These are phyloP conservation scores for Cyclocybe cylindracea DNA, from an alignment of 768 basidiomycete species.

Conservation along the genomic window DNA sequence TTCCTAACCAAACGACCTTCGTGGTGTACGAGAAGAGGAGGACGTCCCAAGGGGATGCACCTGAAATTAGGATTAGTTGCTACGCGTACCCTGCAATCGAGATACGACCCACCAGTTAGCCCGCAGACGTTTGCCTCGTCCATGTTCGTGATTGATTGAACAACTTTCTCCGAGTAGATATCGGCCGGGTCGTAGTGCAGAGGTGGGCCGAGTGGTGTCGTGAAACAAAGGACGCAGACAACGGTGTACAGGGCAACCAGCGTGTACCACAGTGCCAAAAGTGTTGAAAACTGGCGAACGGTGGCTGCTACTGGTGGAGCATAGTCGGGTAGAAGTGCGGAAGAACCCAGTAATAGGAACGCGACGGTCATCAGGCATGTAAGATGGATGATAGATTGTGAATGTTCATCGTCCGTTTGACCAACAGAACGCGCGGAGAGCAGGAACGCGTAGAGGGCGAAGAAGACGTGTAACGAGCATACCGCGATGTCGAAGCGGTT, in stretches of 20 bases:
- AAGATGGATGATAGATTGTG: conserved; percentile 61
- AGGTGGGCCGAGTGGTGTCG: conserved; percentile 75
- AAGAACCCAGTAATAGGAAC: conserved; percentile 19
- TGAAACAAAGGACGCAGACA: conserved; percentile 36
- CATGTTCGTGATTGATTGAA: conserved; percentile 58
- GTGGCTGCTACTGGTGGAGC: conserved; percentile 32
- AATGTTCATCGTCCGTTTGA: conserved; percentile 41
- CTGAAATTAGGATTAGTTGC: conserved; percentile 26
- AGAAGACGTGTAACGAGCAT: conserved; percentile 46
- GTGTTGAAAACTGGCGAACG: conserved; percentile 15
- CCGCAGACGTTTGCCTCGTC: conserved; percentile 79
- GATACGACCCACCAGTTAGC: conserved; percentile 39
- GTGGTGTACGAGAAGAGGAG: conserved; percentile 90
- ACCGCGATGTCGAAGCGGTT: conserved; percentile 34
- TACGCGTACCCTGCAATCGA: neutral
- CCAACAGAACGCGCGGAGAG: conserved; percentile 55
- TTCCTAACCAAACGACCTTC: conserved; percentile 83
- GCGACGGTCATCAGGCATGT: conserved; percentile 54
- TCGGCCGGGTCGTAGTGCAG: conserved; percentile 72
- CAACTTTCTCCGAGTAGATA: conserved; percentile 75
- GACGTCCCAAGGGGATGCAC: conserved; percentile 57
- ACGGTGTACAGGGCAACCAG: conserved; percentile 51
- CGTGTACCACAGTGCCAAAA: conserved; percentile 51
- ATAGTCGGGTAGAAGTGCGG: conserved; percentile 58
- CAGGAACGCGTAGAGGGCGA: conserved; percentile 60